Evolutionary conservation across 176 grass and related monocot species (phyloP).

Genomic region (Paspalum vaginatum): DNA sequence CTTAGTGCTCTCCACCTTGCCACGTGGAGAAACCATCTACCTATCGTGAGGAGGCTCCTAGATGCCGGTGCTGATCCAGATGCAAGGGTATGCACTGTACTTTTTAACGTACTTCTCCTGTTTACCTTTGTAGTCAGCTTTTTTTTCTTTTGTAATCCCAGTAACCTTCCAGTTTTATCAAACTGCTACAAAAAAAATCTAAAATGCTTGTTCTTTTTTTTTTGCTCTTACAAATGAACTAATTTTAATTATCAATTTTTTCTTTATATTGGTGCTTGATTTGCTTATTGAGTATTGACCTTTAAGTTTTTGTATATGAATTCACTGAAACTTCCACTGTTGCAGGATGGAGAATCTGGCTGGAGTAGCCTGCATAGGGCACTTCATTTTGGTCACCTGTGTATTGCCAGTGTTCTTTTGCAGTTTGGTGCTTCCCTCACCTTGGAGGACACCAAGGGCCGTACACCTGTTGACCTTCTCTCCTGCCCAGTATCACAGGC

Average conservation of each 20-base stretch:
- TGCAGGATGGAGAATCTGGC: conserved; percentile 97
- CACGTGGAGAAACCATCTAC: conserved; percentile 97
- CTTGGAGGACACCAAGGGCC: conserved; percentile 87
- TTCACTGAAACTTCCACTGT: conserved; percentile 24
- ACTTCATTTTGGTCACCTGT: conserved; percentile 95
- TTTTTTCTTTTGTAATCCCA: neutral
- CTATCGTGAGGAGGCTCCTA: conserved; percentile 77
- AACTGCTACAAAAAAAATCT: neutral
- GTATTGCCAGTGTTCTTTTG: conserved; percentile 78
- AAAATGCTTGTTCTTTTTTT: neutral
- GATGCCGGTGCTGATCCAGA: conserved; percentile 90
- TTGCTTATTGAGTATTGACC: too few species aligned
- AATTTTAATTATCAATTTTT: too few species aligned
- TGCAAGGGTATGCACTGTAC: conserved; percentile 73
- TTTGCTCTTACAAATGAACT: conserved; percentile 12
- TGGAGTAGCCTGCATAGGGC: conserved; percentile 98
- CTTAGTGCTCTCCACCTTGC: conserved; percentile 95
- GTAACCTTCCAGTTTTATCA: conserved; percentile 1
- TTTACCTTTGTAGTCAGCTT: conserved; percentile 16
- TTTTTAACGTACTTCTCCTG: conserved; percentile 11
- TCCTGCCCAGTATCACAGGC: conserved; percentile 82
- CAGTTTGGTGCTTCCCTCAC: conserved; percentile 80
- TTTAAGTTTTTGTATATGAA: neutral
- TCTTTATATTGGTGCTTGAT: too few species aligned
- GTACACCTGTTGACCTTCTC: conserved; percentile 88